Evolutionary conservation across 768 basidiomycete species (phyloP).

Genomic region (Serendipita sp.): DNA sequence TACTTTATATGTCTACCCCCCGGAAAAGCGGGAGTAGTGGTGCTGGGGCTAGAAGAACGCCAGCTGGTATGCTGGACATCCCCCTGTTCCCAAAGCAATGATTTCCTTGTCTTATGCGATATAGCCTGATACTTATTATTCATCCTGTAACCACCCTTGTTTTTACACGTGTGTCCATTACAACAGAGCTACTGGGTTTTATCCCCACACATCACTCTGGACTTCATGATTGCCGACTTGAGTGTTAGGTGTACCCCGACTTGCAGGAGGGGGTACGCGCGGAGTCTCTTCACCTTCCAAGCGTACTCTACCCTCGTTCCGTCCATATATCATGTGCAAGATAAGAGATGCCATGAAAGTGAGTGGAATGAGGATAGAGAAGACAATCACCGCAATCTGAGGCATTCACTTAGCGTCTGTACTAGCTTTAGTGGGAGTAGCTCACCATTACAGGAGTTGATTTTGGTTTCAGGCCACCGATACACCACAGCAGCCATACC

Average conservation of each 20-base stretch:
- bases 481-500: slow-evolving; percentile 52
- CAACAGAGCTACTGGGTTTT: background rate
- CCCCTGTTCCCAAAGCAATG: too few relatives aligned
- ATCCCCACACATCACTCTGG: background rate
- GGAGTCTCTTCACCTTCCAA: background rate
- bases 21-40: too few relatives aligned
- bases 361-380: slow-evolving; percentile 53
- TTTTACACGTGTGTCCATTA: too few relatives aligned
- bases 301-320: background rate
- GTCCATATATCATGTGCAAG: slow-evolving; percentile 3
- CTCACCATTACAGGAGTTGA: slow-evolving; percentile 48
- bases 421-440: slow-evolving; percentile 8
- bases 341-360: slow-evolving; percentile 25
- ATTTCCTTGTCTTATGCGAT: too few relatives aligned
- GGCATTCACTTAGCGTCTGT: background rate
- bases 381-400: slow-evolving; percentile 44
- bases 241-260: background rate
- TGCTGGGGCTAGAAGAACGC: too few relatives aligned
- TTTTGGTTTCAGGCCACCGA: slow-evolving; percentile 47
- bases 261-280: background rate
- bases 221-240: slow-evolving; percentile 1
- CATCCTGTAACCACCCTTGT: too few relatives aligned
- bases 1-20: background rate
- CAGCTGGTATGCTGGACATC: too few relatives aligned
- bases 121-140: too few relatives aligned